Evolutionary conservation across 2,329 filamentous ascomycete species (phyloP).

Genomic region (Bimuria novae-zelandiae): DNA sequence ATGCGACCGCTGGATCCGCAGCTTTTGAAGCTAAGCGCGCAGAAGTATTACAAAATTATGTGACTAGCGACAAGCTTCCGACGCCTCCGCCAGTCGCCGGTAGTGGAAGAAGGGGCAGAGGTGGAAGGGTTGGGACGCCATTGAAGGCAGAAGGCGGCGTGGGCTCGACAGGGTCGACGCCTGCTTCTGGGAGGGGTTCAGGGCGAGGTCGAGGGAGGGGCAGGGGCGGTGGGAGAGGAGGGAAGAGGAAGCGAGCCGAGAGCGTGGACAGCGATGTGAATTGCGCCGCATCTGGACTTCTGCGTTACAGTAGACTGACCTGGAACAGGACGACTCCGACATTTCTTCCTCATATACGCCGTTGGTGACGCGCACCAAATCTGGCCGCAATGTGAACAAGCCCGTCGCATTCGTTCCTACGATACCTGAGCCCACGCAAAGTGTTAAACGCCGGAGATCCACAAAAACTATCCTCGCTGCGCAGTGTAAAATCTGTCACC

Average conservation of each 20-base stretch:
- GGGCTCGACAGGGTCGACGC: slow-evolving; percentile 27
- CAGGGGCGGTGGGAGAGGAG: slow-evolving; percentile 42
- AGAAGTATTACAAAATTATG: slow-evolving; percentile 52
- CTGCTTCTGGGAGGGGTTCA: slow-evolving; percentile 41
- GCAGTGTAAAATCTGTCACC: slow-evolving; percentile 73
- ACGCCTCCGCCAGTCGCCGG: slow-evolving; percentile 42
- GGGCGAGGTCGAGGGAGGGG: slow-evolving; percentile 44
- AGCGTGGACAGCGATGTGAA: slow-evolving; percentile 45
- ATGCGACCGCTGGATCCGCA: slow-evolving; percentile 41
- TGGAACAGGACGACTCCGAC: slow-evolving; percentile 43
- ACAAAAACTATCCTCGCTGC: slow-evolving; percentile 56
- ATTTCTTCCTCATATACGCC: slow-evolving; percentile 55
- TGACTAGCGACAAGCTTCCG: slow-evolving; percentile 50
- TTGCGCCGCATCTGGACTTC: slow-evolving; percentile 7
- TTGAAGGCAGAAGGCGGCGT: slow-evolving; percentile 37
- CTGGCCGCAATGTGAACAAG: slow-evolving; percentile 72
- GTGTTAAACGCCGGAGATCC: slow-evolving; percentile 62
- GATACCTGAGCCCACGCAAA: slow-evolving; percentile 53
- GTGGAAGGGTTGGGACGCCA: slow-evolving; percentile 40
- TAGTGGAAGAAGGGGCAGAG: slow-evolving; percentile 37
- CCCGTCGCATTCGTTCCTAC: slow-evolving; percentile 66
- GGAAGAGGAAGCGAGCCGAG: slow-evolving; percentile 47
- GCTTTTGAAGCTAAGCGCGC: slow-evolving; percentile 54
- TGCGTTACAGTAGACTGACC: slow-evolving; percentile 19
- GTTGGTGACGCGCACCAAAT: slow-evolving; percentile 72